Percentiles rank a stretch among this genome's conserved stretches.
These are phyloP conservation scores for Phlebiopsis gigantea DNA, from an alignment of 768 basidiomycete genomes.

Conservation along the genomic window DNA sequence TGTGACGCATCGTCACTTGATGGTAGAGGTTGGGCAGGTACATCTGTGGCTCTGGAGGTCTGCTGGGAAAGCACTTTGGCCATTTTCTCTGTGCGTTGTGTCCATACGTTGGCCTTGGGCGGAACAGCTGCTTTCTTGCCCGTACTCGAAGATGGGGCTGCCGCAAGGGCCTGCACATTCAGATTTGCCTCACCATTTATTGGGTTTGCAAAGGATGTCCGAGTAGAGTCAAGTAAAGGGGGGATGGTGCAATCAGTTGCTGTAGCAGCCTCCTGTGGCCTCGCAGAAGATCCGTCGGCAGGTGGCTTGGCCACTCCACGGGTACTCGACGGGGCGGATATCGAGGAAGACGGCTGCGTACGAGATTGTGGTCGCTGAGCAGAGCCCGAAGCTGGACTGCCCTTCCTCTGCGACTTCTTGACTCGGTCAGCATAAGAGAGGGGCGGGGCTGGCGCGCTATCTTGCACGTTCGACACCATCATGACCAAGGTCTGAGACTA, in stretches of 20 bases:
- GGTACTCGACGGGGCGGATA: not conserved
- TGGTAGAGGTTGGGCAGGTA: not conserved
- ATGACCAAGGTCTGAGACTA: not conserved
- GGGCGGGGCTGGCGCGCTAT: conserved; percentile 28
- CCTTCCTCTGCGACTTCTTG: conserved; percentile 33
- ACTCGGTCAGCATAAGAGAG: conserved; percentile 48
- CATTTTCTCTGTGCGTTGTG: conserved; percentile 35
- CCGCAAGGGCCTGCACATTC: not conserved
- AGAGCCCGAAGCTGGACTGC: conserved; percentile 1
- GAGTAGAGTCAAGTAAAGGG: not conserved
- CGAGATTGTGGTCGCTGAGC: conserved; percentile 10
- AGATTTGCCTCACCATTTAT: not conserved
- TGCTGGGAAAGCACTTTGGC: not conserved
- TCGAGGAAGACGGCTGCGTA: not conserved
- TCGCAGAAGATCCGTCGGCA: not conserved
- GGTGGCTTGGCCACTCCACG: conserved; percentile 2
- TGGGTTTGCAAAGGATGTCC: not conserved
- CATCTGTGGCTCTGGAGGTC: not conserved
- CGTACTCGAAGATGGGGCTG: conserved; percentile 22
- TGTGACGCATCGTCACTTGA: not conserved
- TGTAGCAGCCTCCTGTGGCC: not conserved
- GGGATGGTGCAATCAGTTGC: not conserved
- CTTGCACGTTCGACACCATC: conserved; percentile 27
- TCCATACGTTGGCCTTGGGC: conserved; percentile 37
- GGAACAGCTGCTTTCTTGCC: conserved; percentile 16